Base-by-base conservation (phyloP, 2,329 filamentous ascomycete genomes). In the Botrytis sinoallii region DNA sequence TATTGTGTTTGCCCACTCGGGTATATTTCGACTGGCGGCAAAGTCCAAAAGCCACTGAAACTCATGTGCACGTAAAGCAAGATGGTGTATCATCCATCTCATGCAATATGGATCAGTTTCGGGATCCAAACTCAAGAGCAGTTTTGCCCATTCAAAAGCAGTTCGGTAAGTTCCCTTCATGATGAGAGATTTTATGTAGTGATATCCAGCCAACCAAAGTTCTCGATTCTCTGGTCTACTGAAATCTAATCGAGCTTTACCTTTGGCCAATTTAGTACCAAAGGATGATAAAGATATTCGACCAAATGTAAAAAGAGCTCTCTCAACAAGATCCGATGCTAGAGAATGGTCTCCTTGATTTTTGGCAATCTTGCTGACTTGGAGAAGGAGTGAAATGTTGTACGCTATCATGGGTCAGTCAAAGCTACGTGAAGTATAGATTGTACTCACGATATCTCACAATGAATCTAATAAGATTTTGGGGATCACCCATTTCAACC, bases 131-230 rank as follows among this genome's bases (percentile, higher is more conserved):
- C 91, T 89, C 44, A 97, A 86, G 16, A 98, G 85, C 9, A 98
- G 84, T 83, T 96, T 97, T 10, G 93, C 89, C 95, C 96, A 99
- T 82, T 98, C 96, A 66, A 97, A 90, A 0, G 94, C 94, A 0
- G 96, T 98, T 65, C 94, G 88, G 86, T 94, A 97, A 1, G 95
- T 98, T n/a, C 95, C 94, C 78, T 97, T 95, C 83, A 94, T 91
- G 25, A 94, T 88, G 35, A 99, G 85, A 77, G 93, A 96, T 78
- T 89, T 89, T 78, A 98, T 91, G 79, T 98, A 98, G 77, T 95
- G 90, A 85, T 94, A 97, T 14, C 91, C 93, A 1, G 94, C 93
- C 52, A 98, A 89, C 91, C 93, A 97, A 76, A 99, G 90, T 82
- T 98, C 95, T 61, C 96, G 88, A 81, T 98, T 98, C 81, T 97